Base-by-base conservation (phyloP, 441 rosid genomes). In the Populus hybrid region DNA sequence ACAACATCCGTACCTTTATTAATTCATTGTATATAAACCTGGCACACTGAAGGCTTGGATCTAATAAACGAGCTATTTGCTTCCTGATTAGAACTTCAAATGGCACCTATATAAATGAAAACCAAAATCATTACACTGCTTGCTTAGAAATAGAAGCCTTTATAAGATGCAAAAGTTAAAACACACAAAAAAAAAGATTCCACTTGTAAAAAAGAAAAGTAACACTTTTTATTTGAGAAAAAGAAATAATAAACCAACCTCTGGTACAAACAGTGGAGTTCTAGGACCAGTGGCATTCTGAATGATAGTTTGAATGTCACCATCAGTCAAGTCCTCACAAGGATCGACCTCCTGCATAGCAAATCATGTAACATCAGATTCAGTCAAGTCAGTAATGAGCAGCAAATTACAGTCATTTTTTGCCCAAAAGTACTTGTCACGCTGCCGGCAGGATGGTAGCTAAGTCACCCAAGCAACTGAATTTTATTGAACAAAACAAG, bases 211-310 rank as follows among this genome's bases (percentile, higher is more conserved):
- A 53, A 53, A 53, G 61, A 53, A 53, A 53, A 53, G 61, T 18
- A 53, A 1, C 61, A 1, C 3, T 53, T 53, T 18, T 45, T 53
- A 6, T 38, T 11, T 28, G n/a, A 33, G 31, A 64, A 74, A 38
- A 59, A 31, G 72, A 74, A 75, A 71, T 36, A 29, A 76, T 7
- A 71, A 59, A 84, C 92, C 69, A 85, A 96, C 99, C 78, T 91
- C 97, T 67, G 97, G 98, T 75, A 94, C 94, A 84, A 95, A 95
- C 35, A 95, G 81, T 65, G 99, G 93, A 76, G 95, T 90, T 84
- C 80, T 92, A 74, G 97, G 94, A 84, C 98, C 99, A 75, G 95
- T 92, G 61, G 99, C 99, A 89, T 95, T 95, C 86, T 95, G 99
- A 83, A 95, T 92, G 69, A 95, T 97, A 79, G 95, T 95, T 77